Conservation (phyloP, 768 basidiomycete species). For the Coprinopsis sp. region DNA sequence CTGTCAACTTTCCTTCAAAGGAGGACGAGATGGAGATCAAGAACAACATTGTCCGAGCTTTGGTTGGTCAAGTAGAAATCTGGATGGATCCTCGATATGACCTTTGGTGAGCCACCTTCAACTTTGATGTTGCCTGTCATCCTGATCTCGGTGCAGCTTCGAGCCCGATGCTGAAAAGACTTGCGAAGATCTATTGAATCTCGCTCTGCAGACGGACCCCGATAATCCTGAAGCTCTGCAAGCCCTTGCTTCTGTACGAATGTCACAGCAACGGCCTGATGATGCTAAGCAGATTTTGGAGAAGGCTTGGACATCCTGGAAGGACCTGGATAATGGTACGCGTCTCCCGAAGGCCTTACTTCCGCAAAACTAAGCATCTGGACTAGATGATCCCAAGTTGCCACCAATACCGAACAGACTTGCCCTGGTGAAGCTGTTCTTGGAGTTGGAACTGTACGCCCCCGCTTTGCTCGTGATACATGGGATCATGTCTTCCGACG, state of each 20-base stretch:
- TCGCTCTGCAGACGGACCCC: slow-evolving; percentile 72
- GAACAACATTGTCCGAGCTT: slow-evolving; percentile 68
- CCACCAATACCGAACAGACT: slow-evolving; percentile 73
- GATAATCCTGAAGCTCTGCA: slow-evolving; percentile 77
- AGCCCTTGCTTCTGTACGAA: slow-evolving; percentile 76
- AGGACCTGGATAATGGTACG: slow-evolving; percentile 56
- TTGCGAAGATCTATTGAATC: slow-evolving; percentile 70
- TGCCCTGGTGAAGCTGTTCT: slow-evolving; percentile 71
- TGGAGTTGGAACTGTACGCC: slow-evolving; percentile 68
- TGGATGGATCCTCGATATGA: slow-evolving; percentile 94
- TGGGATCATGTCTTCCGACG: slow-evolving; percentile 75
- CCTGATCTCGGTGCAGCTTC: slow-evolving; percentile 44
- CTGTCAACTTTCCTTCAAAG: slow-evolving; percentile 29
- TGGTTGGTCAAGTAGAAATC: slow-evolving; percentile 88
- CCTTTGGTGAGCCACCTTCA: slow-evolving; percentile 58
- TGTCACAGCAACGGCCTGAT: slow-evolving; percentile 81
- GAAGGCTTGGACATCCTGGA: slow-evolving; percentile 64
- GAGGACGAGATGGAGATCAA: slow-evolving; percentile 58
- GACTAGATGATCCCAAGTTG: slow-evolving; percentile 56
- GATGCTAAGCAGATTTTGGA: slow-evolving; percentile 73
- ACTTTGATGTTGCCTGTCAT: background rate
- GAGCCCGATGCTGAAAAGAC: slow-evolving; percentile 77
- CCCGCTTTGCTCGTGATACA: slow-evolving; percentile 74
- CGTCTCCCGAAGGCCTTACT: background rate
- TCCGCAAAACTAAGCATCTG: slow-evolving; percentile 1